Evolutionary conservation across 2,329 filamentous ascomycete genomes (phyloP).

Genomic region (Rhytidhysteron rufulum): DNA sequence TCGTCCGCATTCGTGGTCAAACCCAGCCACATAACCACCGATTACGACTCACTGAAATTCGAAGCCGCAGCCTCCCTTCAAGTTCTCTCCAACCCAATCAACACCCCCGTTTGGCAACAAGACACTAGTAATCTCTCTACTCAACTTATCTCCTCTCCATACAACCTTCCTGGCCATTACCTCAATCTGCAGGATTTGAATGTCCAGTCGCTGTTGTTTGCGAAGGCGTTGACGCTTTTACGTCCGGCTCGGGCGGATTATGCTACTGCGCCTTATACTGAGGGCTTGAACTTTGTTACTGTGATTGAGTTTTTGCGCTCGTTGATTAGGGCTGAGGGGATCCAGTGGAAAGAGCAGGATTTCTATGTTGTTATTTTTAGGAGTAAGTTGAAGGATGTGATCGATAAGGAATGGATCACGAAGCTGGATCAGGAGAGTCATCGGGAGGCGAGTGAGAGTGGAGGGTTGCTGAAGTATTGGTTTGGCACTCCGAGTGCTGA

Average conservation of each 20-base stretch:
- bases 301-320: constrained; percentile 57
- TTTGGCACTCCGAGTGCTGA: constrained; percentile 70
- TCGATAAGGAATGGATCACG: constrained; percentile 65
- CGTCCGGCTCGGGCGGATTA: constrained; percentile 65
- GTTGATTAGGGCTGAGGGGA: constrained; percentile 46
- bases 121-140: constrained; percentile 13
- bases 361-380: constrained; percentile 88
- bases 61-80: constrained; percentile 28
- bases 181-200: constrained; percentile 68
- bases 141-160: constrained; percentile 68
- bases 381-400: constrained; percentile 64
- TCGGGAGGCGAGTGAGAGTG: constrained; percentile 52
- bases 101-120: not conserved
- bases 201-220: constrained; percentile 63
- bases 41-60: constrained; percentile 32
- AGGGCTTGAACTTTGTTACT: constrained; percentile 72
- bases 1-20: constrained; percentile 12
- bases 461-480: constrained; percentile 90
- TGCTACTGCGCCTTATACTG: constrained; percentile 68
- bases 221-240: constrained; percentile 65
- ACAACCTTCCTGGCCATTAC: constrained; percentile 66
- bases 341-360: constrained; percentile 4
- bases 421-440: constrained; percentile 1
- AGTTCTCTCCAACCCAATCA: constrained; percentile 9
- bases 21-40: constrained; percentile 21